Evolutionary conservation across 2,329 filamentous ascomycete species (phyloP).

Genomic region (Fusarium secorum): DNA sequence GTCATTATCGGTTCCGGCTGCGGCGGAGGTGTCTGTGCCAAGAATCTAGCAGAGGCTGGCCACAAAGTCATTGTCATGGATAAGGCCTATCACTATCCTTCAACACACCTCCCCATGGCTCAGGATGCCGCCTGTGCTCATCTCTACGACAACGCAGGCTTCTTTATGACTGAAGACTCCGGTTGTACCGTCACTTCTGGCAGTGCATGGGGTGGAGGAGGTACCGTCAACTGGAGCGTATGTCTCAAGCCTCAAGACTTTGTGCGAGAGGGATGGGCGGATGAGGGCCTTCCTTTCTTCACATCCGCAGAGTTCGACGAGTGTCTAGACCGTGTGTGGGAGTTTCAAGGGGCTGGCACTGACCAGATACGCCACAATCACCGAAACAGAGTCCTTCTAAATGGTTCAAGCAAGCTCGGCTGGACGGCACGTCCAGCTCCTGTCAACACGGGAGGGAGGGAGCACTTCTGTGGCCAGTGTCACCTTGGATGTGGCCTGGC

Average conservation of each 20-base stretch:
- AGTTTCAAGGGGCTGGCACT: constrained; percentile 77
- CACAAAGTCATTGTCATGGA: constrained; percentile 81
- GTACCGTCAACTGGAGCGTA: constrained; percentile 85
- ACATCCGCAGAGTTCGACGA: constrained; percentile 76
- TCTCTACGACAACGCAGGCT: constrained; percentile 74
- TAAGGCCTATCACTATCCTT: constrained; percentile 79
- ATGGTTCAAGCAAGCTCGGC: constrained; percentile 77
- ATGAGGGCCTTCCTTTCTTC: constrained; percentile 75
- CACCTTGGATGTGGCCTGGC: constrained; percentile 68
- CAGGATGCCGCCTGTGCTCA: constrained; percentile 66
- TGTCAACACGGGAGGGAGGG: constrained; percentile 78
- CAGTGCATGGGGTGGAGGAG: constrained; percentile 83
- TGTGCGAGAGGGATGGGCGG: constrained; percentile 84
- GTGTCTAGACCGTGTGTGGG: constrained; percentile 80
- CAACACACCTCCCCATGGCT: constrained; percentile 77
- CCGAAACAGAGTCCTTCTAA: constrained; percentile 74
- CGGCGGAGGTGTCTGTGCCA: constrained; percentile 82
- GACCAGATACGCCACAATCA: constrained; percentile 75
- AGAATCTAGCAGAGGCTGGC: constrained; percentile 80
- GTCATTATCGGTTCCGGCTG: constrained; percentile 88
- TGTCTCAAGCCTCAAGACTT: constrained; percentile 72
- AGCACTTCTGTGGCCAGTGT: constrained; percentile 78
- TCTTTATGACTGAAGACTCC: constrained; percentile 62
- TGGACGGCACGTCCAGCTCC: constrained; percentile 74
- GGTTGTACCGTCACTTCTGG: constrained; percentile 71